Evolutionary conservation across 805 yeast species (phyloP).

Genomic region (Candida dajiaensis): DNA sequence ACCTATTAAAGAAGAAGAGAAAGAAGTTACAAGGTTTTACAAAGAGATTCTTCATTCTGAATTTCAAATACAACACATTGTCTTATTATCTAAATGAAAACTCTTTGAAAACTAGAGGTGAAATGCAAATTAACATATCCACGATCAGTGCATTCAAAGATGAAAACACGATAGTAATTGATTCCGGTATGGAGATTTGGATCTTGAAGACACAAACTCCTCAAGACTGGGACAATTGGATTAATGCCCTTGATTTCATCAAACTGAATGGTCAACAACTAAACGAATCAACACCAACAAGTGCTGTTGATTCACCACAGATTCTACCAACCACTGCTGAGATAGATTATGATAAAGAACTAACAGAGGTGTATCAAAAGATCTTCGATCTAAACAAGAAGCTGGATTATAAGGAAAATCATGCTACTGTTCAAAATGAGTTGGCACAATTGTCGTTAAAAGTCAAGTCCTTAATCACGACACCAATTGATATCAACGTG

Average conservation of each 20-base stretch:
- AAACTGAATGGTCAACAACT: constrained; percentile 11
- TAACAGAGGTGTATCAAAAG: neutral
- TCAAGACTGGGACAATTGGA: constrained; percentile 76
- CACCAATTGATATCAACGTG: neutral
- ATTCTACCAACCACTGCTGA: constrained; percentile 1
- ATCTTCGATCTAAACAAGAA: neutral
- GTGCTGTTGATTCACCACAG: constrained; percentile 4
- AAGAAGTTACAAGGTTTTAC: constrained; percentile 83
- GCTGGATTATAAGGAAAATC: constrained; percentile 4
- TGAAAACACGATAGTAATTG: constrained; percentile 67
- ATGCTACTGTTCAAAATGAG: neutral
- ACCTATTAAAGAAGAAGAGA: constrained; percentile 71
- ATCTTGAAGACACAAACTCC: constrained; percentile 61
- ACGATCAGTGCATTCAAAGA: constrained; percentile 75
- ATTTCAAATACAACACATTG: constrained; percentile 74
- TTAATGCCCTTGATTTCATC: constrained; percentile 58
- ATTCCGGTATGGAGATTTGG: constrained; percentile 96
- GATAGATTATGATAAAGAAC: neutral
- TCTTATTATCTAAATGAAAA: constrained; percentile 73
- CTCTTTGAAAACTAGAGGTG: constrained; percentile 76
- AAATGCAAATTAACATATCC: constrained; percentile 79
- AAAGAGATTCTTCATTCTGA: constrained; percentile 78
- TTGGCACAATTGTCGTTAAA: neutral
- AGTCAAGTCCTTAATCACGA: constrained; percentile 5
- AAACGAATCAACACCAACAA: constrained; percentile 1